phyloP scores from a whole-genome alignment of 352 stramenopile genomes.

The Phytophthora chlamydospora region DNA sequence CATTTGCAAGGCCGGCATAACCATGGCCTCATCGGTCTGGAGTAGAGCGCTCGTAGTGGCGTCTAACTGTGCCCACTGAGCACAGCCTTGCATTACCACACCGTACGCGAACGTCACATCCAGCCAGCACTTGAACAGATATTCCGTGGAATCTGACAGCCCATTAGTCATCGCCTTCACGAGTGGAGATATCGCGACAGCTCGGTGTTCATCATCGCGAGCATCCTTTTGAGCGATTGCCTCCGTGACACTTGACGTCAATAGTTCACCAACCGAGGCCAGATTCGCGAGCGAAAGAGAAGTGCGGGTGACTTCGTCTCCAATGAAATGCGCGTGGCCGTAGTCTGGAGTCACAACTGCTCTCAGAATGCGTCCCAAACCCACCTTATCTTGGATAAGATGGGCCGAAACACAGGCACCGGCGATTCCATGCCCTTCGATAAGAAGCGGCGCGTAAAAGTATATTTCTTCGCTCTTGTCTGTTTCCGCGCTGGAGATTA shows the following conservation, averaged over 20 bases:
- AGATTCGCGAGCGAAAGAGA: constrained; percentile 69
- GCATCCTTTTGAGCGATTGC: constrained; percentile 36
- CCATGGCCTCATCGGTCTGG: constrained; percentile 17
- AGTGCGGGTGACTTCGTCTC: constrained; percentile 61
- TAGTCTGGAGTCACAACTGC: constrained; percentile 66
- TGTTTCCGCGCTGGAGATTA: constrained; percentile 20
- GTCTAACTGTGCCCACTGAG: constrained; percentile 39
- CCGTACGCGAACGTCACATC: constrained; percentile 53
- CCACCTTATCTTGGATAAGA: constrained; percentile 78
- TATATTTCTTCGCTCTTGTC: constrained; percentile 25
- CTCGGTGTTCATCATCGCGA: constrained; percentile 24
- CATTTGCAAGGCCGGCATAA: constrained; percentile 44
- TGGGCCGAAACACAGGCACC: constrained; percentile 55
- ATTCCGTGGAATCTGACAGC: constrained; percentile 44
- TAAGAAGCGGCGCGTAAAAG: constrained; percentile 69
- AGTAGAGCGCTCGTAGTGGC: constrained; percentile 9
- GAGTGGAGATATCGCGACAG: constrained; percentile 39
- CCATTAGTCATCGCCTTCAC: constrained; percentile 63
- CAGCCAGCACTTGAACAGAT: constrained; percentile 62
- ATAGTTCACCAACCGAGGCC: constrained; percentile 59
- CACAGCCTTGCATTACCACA: constrained; percentile 52
- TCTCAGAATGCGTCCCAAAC: constrained; percentile 65
- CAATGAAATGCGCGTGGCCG: constrained; percentile 64
- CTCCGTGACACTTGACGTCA: constrained; percentile 48
- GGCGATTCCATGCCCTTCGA: constrained; percentile 74